These are phyloP conservation scores for Pichia insulana DNA, from an alignment of 805 yeast genomes.

Conservation along the genomic window DNA sequence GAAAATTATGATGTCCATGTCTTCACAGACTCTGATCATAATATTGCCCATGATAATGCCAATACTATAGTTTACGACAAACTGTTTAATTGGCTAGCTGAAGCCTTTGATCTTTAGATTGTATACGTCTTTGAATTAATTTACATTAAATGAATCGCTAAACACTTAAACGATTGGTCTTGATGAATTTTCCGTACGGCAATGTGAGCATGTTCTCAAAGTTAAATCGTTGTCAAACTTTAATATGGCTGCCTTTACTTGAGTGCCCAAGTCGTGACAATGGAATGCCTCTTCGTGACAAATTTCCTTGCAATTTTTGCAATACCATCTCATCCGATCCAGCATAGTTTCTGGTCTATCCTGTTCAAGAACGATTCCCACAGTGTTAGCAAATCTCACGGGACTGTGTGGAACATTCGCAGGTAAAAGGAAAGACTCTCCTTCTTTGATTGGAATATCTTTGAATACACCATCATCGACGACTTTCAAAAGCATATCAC, in stretches of 20 bases:
- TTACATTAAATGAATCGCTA: too few species aligned
- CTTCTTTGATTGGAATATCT: slow-evolving; percentile 71
- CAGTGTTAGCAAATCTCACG: slow-evolving; percentile 73
- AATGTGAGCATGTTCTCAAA: slow-evolving; percentile 62
- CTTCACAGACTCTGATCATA: slow-evolving; percentile 91
- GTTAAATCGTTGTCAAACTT: slow-evolving; percentile 54
- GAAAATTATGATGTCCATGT: slow-evolving; percentile 78
- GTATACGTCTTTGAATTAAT: too few species aligned
- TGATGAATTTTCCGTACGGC: slow-evolving; percentile 69
- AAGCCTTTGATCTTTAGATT: slow-evolving; percentile 36
- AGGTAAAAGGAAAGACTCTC: slow-evolving; percentile 83
- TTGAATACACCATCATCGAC: slow-evolving; percentile 71
- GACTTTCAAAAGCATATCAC: slow-evolving; percentile 74
- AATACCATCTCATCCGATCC: slow-evolving; percentile 85
- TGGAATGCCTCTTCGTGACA: slow-evolving; percentile 66
- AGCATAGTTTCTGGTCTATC: slow-evolving; percentile 67
- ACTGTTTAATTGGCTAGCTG: slow-evolving; percentile 56
- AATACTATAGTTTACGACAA: slow-evolving; percentile 63
- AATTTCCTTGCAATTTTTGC: slow-evolving; percentile 54
- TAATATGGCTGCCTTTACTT: slow-evolving; percentile 74
- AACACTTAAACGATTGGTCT: slow-evolving; percentile 30
- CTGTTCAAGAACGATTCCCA: slow-evolving; percentile 88
- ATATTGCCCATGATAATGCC: slow-evolving; percentile 74
- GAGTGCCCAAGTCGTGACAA: slow-evolving; percentile 79
- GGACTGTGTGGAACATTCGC: slow-evolving; percentile 86